Percentiles rank a stretch among this genome's conserved stretches.
Conservation (phyloP, 2,329 filamentous ascomycete genomes). For the Gnomoniopsis sp. region DNA sequence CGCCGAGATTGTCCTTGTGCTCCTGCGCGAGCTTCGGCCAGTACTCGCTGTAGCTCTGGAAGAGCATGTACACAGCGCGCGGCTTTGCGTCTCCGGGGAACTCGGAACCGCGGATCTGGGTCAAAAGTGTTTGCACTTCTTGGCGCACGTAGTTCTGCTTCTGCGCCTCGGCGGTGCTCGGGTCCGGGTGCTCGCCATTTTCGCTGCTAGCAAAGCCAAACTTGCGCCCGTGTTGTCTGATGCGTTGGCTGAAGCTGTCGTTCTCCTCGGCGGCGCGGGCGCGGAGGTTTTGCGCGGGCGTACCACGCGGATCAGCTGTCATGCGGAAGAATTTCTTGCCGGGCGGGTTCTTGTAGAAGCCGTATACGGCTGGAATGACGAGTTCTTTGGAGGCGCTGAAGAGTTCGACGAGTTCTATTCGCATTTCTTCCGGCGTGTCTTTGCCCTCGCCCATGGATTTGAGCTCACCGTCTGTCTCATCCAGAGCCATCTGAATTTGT, state of each 20-base stretch:
- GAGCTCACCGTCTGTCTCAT: slow-evolving; percentile 46
- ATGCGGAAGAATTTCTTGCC: slow-evolving; percentile 49
- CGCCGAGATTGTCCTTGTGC: slow-evolving; percentile 51
- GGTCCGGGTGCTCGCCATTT: slow-evolving; percentile 25
- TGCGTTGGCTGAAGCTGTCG: slow-evolving; percentile 45
- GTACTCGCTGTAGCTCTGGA: slow-evolving; percentile 50
- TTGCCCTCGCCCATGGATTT: slow-evolving; percentile 48
- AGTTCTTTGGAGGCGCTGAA: slow-evolving; percentile 51
- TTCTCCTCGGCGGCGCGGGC: slow-evolving; percentile 50
- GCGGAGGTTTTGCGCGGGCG: slow-evolving; percentile 48
- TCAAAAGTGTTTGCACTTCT: slow-evolving; percentile 46
- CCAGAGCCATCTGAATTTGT: slow-evolving; percentile 48
- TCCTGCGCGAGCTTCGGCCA: slow-evolving; percentile 51
- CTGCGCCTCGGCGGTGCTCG: slow-evolving; percentile 23
- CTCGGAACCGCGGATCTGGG: slow-evolving; percentile 50
- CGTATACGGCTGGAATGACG: slow-evolving; percentile 51
- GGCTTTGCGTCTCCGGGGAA: slow-evolving; percentile 51
- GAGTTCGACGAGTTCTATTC: slow-evolving; percentile 50
- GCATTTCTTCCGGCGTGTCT: slow-evolving; percentile 51
- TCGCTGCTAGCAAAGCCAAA: slow-evolving; percentile 37
- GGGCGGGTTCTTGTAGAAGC: slow-evolving; percentile 54
- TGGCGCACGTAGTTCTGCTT: slow-evolving; percentile 46
- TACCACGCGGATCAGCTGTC: slow-evolving; percentile 46
- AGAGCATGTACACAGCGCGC: slow-evolving; percentile 50
- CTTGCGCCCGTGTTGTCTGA: slow-evolving; percentile 48